These are phyloP conservation scores for Endogone sp. DNA, from an alignment of 192 early-diverging fungal species.

Conservation along the genomic window DNA sequence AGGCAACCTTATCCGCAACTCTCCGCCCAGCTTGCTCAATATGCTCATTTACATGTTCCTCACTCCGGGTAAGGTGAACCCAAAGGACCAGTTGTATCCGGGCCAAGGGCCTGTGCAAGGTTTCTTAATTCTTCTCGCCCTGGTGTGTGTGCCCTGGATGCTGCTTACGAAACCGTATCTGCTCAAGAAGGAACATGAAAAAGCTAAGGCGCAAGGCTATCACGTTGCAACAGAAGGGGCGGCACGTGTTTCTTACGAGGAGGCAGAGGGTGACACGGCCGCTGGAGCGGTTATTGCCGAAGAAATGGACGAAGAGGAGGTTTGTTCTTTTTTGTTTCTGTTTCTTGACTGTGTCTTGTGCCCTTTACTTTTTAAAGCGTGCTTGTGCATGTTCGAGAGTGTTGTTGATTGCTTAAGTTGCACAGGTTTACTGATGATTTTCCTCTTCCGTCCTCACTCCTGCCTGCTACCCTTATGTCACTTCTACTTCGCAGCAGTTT, in stretches of 20 bases:
- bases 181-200: slow-evolving; percentile 76
- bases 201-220: slow-evolving; percentile 71
- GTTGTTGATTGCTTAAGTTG: no score
- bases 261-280: slow-evolving; percentile 30
- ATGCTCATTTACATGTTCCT: slow-evolving; percentile 99
- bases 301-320: slow-evolving; percentile 58
- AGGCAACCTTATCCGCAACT: slow-evolving; percentile 60
- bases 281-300: slow-evolving; percentile 59
- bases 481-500: slow-evolving; percentile 73
- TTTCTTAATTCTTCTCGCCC: slow-evolving; percentile 74
- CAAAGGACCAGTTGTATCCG: slow-evolving; percentile 69
- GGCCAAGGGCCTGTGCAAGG: slow-evolving; percentile 86
- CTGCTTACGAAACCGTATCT: slow-evolving; percentile 88
- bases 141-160: slow-evolving; percentile 97
- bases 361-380: no score
- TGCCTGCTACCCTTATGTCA: no score
- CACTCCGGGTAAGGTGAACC: slow-evolving; percentile 74
- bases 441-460: no score
- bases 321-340: not conserved
- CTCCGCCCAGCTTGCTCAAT: slow-evolving; percentile 93
- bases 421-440: no score
- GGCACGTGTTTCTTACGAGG: slow-evolving; percentile 22
- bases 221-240: slow-evolving; percentile 49
- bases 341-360: not conserved
- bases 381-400: no score